Evolutionary conservation across 495 filamentous ascomycete genomes (phyloP), one percentile per base, ranked within the genome.

Genomic region (Aspergillus saccharolyticus): DNA sequence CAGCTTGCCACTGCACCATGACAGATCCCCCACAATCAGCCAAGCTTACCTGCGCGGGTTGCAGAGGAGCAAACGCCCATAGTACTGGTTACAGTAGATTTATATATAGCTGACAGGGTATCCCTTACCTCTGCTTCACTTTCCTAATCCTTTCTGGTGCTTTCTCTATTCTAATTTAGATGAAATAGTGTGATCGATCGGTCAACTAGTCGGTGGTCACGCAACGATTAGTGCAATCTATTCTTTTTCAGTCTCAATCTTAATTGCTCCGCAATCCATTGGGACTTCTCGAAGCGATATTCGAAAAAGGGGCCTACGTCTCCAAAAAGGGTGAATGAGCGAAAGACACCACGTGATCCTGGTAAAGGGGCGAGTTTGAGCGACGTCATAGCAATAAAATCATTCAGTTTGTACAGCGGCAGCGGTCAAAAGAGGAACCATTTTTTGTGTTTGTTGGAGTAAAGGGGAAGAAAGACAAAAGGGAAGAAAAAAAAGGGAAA

Each of bases 11-110:
- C 47, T 39, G 10, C 47, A 24, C 28, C 22, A 24, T 28, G 28
- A 28, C 22, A 50, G 47, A 50, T 50, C 47, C 47, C 47, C 47
- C 47, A 50, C 47, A 50, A 50, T 50, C 21, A 18, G 47, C 16
- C 44, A 49, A 24, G 22, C 46, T 49, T 16, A 10, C 25, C 25
- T 28, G 25, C 3, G 25, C 9, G 25, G 25, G 25, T 28, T n/a
- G n/a, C n/a, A n/a, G n/a, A n/a, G n/a, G n/a, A n/a, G 25, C 25
- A 28, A 28, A 28, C 9, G 25, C 25, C n/a, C n/a, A n/a, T n/a
- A n/a, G n/a, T n/a, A n/a, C n/a, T n/a, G n/a, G n/a, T 28, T 28
- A 9, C 25, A 9, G 9, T 28, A 39, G 2, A 9, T 5, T 12
- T 5, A 39, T 39, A 39, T 39, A 39, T 39, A 39, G 33, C 14